A percentile compares a stretch with the other conserved stretches of the same genome.
phyloP scores from a whole-genome alignment of 192 early-diverging fungal genomes.

The Coemansia furcata region DNA sequence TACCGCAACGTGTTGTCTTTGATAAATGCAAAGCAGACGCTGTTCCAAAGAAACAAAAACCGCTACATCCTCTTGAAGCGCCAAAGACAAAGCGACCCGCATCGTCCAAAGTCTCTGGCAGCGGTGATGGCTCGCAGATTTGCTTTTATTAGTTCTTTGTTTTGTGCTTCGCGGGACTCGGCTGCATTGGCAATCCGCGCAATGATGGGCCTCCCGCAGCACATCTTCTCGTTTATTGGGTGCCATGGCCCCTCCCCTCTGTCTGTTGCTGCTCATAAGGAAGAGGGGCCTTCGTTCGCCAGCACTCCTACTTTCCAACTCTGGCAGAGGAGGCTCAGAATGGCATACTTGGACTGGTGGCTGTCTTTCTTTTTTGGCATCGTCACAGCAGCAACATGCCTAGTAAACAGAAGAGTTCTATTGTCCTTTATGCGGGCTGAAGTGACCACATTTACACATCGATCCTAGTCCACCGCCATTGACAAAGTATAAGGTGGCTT shows the following conservation, averaged over 20 bases:
- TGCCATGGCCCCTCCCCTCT: neutral
- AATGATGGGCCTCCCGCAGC: constrained; percentile 4
- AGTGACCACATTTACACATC: neutral
- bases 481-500: constrained; percentile 1
- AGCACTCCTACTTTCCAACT: neutral
- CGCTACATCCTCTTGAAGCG: neutral
- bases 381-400: neutral
- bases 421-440: neutral
- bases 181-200: constrained; percentile 1
- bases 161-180: neutral
- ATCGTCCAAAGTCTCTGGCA: neutral
- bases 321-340: neutral
- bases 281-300: neutral
- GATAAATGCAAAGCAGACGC: neutral
- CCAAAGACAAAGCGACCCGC: neutral
- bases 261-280: neutral
- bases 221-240: constrained; percentile 1
- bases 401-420: neutral
- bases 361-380: neutral
- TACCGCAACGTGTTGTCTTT: neutral
- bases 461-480: neutral
- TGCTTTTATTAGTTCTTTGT: neutral
- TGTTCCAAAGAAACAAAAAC: neutral
- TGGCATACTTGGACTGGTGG: neutral
- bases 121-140: neutral